A percentile compares a stretch with the other conserved stretches of the same genome.
These are phyloP conservation scores for Pyrenula massariospora DNA, from an alignment of 495 filamentous ascomycete species.

Conservation along the genomic window DNA sequence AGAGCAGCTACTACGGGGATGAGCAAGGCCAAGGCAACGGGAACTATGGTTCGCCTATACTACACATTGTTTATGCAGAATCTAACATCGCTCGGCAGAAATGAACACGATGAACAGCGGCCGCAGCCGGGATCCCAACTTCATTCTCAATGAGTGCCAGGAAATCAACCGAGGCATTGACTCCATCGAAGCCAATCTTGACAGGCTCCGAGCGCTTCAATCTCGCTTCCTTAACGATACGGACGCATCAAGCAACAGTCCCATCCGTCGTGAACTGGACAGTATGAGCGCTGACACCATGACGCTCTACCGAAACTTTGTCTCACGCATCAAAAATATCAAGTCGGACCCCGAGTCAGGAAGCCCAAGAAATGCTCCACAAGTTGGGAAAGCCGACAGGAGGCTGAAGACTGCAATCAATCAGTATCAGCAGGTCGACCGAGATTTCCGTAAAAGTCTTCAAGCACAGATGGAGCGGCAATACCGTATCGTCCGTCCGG, in stretches of 20 bases:
- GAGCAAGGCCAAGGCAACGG: conserved; percentile 27
- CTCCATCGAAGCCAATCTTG: conserved; percentile 27
- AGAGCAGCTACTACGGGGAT: conserved; percentile 34
- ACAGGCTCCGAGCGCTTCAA: conserved; percentile 3
- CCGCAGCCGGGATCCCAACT: conserved; percentile 47
- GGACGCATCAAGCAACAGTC: conserved; percentile 11
- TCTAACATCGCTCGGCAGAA: conserved; percentile 41
- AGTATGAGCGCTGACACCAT: conserved; percentile 71
- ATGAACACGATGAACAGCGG: conserved; percentile 48
- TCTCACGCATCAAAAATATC: conserved; percentile 60
- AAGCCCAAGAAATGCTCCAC: conserved; percentile 55
- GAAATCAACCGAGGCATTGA: conserved; percentile 61
- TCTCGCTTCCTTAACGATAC: conserved; percentile 34
- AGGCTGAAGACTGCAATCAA: conserved; percentile 67
- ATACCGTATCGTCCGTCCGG: conserved; percentile 78
- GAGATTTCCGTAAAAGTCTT: conserved; percentile 63
- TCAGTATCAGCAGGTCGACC: conserved; percentile 66
- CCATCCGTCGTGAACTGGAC: conserved; percentile 33
- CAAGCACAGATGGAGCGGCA: conserved; percentile 75
- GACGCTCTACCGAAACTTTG: conserved; percentile 63
- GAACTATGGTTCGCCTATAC: conserved; percentile 22
- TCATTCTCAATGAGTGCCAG: conserved; percentile 71
- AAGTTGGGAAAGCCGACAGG: conserved; percentile 70
- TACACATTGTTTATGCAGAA: conserved; percentile 6
- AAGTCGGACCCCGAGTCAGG: conserved; percentile 68